These are phyloP conservation scores for Cairneyella variabilis DNA, from an alignment of 495 filamentous ascomycete species.

Conservation along the genomic window DNA sequence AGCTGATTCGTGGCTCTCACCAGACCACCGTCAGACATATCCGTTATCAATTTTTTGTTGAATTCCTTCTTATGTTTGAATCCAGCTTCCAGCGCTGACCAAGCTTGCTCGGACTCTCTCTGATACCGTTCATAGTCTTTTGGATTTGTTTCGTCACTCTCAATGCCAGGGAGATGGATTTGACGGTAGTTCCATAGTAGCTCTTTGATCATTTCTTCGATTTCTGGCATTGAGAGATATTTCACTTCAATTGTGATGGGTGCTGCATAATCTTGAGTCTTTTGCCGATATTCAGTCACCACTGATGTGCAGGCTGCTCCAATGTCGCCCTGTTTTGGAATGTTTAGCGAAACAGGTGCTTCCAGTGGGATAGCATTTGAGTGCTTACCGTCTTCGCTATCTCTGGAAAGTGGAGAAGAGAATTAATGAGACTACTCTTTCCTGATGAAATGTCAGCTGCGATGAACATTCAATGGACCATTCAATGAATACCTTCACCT, in stretches of 20 bases:
- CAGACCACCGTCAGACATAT: conserved; percentile 21
- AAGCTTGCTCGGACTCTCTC: conserved; percentile 22
- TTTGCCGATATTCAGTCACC: conserved; percentile 28
- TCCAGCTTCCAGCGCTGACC: conserved; percentile 24
- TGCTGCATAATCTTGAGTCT: conserved; percentile 15
- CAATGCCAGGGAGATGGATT: conserved; percentile 20
- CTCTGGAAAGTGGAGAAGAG: conserved; percentile 26
- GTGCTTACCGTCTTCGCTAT: conserved; percentile 25
- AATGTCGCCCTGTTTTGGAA: conserved; percentile 18
- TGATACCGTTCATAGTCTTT: conserved; percentile 18
- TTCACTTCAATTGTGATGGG: conserved; percentile 27
- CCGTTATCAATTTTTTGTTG: conserved; percentile 14
- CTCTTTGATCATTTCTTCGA: conserved; percentile 24
- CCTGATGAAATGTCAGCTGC: conserved; percentile 13
- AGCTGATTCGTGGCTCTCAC: conserved; percentile 14
- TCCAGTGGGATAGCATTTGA: neutral
- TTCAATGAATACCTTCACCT: conserved; percentile 13
- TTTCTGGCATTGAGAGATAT: conserved; percentile 21
- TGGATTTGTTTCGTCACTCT: conserved; percentile 7
- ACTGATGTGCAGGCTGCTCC: conserved; percentile 26
- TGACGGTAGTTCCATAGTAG: conserved; percentile 28
- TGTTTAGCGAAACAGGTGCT: no score
- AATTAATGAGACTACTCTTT: conserved; percentile 29
- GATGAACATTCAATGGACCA: neutral
- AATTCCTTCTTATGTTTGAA: conserved; percentile 21